A percentile compares a stretch with the other conserved stretches of the same genome.
Conservation (phyloP, 106 monocot genomes). For the Hemerocallis citrina region DNA sequence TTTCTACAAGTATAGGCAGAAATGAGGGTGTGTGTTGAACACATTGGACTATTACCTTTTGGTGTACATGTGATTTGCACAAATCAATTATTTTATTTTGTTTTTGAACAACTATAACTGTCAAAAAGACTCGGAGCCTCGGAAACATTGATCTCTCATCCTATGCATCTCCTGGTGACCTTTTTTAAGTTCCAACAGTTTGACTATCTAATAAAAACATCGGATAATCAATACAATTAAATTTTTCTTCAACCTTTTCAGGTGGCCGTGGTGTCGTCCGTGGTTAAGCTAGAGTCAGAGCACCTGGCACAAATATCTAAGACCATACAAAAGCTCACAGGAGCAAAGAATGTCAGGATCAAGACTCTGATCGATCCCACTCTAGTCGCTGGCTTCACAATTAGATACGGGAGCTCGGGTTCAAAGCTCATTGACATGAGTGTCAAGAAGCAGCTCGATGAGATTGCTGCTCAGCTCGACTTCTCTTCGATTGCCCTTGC, state of each 20-base stretch:
- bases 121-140: no score
- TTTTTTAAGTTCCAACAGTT: no score
- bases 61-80: no score
- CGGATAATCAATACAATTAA: no score
- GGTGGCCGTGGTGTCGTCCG: conserved; percentile 70
- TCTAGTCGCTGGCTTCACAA: conserved; percentile 80
- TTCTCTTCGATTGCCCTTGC: conserved; percentile 42
- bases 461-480: conserved; percentile 69
- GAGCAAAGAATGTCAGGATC: conserved; percentile 65
- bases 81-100: no score
- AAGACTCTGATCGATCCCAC: conserved; percentile 58
- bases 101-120: no score
- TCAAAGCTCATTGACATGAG: conserved; percentile 96
- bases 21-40: no score
- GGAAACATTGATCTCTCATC: no score
- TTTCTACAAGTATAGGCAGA: no score
- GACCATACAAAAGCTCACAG: conserved; percentile 52
- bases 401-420: conserved; percentile 55
- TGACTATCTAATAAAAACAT: no score
- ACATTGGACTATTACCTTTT: no score
- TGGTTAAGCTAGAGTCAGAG: conserved; percentile 54
- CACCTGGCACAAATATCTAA: conserved; percentile 68
- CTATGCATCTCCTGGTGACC: no score
- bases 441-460: conserved; percentile 79
- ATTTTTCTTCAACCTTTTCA: not conserved